These are phyloP conservation scores for Stephania cephalantha DNA, from an alignment of 164 flowering plant species.

Conservation along the genomic window DNA sequence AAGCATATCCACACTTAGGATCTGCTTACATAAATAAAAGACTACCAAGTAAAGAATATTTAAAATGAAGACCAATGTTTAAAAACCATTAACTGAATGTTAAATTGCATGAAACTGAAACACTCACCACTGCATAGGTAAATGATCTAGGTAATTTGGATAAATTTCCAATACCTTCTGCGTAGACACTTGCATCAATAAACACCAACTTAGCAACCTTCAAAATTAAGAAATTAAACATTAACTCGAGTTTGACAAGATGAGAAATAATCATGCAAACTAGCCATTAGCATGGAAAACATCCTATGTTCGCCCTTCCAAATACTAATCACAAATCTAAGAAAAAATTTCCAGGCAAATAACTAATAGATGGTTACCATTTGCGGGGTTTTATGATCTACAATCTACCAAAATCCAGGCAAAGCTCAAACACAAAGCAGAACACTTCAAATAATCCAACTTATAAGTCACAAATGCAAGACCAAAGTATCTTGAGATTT, in stretches of 20 bases:
- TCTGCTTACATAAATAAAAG: neutral
- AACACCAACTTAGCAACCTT: constrained; percentile 81
- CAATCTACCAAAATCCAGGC: neutral
- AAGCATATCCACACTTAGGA: too few species aligned
- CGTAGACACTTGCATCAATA: constrained; percentile 89
- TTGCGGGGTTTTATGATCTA: neutral
- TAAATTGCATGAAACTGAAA: neutral
- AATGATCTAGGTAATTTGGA: constrained; percentile 54
- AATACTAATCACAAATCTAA: neutral
- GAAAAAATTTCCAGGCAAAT: neutral
- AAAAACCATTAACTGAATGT: neutral
- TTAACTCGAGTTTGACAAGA: neutral
- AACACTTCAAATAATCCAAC: neutral
- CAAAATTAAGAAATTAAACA: constrained; percentile 7
- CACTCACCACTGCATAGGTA: constrained; percentile 88
- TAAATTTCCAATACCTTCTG: constrained; percentile 76
- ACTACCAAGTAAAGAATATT: neutral
- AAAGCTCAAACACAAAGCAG: neutral
- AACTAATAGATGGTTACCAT: neutral
- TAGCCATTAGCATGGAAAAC: too few species aligned
- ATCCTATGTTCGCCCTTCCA: neutral
- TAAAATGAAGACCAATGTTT: neutral
- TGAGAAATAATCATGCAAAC: neutral
- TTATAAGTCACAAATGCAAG: neutral
- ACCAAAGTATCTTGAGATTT: neutral